Conservation (phyloP, 768 basidiomycete species). For the Leccinum barrowsii region DNA sequence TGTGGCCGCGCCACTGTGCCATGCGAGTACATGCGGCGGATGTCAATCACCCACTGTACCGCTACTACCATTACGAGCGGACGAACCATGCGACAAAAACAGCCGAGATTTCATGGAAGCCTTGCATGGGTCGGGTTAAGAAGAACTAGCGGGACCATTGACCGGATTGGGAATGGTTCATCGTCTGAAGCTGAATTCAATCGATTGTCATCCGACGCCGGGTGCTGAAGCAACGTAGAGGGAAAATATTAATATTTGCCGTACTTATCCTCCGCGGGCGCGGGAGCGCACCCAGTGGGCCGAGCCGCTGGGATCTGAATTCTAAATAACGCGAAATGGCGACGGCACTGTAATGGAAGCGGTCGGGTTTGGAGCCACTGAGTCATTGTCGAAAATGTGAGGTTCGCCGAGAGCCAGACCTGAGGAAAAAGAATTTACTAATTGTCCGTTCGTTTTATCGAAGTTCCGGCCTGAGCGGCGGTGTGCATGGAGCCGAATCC, state of each 20-base stretch:
- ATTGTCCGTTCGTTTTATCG: too few relatives aligned
- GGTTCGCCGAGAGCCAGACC: not conserved
- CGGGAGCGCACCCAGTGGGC: not conserved
- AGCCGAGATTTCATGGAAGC: conserved; percentile 14
- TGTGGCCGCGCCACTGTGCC: not conserved
- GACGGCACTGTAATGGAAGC: not conserved
- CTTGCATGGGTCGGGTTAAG: not conserved
- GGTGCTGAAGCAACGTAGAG: not conserved
- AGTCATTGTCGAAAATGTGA: not conserved
- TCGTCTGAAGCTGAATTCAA: not conserved
- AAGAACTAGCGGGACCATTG: not conserved
- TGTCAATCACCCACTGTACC: not conserved
- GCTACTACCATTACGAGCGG: conserved; percentile 1
- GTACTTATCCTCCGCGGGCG: not conserved
- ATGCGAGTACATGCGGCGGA: not conserved
- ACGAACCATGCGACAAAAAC: conserved; percentile 5
- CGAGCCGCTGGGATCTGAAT: not conserved
- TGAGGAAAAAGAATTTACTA: not conserved
- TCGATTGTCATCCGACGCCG: not conserved
- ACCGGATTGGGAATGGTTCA: not conserved
- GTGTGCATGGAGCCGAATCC: not conserved
- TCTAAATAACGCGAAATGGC: not conserved
- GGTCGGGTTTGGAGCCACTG: not conserved
- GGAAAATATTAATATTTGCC: not conserved
- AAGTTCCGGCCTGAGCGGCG: not conserved